Base-by-base conservation (phyloP, 768 basidiomycete species). In the Lactarius hengduanensis region DNA sequence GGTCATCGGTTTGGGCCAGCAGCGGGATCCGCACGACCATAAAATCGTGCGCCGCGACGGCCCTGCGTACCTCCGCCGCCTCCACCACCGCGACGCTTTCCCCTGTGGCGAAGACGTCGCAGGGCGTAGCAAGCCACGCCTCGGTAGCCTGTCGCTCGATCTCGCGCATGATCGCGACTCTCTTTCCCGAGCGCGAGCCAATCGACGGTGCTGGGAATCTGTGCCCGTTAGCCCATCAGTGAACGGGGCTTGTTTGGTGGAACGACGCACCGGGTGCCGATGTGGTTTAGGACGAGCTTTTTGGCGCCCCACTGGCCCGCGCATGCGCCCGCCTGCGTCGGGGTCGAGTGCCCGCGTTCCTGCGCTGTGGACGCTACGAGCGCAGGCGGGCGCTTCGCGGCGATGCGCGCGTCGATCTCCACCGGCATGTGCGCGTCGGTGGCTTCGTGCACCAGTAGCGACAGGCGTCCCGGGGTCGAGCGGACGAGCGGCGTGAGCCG, bases 361-460 rank as follows among this genome's bases (percentile, higher is more conserved):
- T 88, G 64, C 57, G 68, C 3, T 71, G 65, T 30, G 78, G 75
- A 36, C 68, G 80, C 74, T 68, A 75, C 67, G 41, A 86, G 77
- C 62, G 76, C 8, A 70, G 71, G 59, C 76, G 78, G 58, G 77
- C 77, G 2, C 74, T 77, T 32, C 78, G 78, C 61, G 82, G 80
- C 61, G 74, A 81, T 36, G 83, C 77, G 40, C 76, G 79, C 76
- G 73, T 87, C 86, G 62, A 89, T 80, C 57, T 79, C 71, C 2
- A 66, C 72, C 0, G 89, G 86, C 43, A 95, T 84, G 69, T 81
- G 82, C 0, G 88, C 86, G 72, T 94, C 92, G 2, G 91, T 93
- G 1, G 88, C 86, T 76, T 95, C 93, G 74, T 95, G 94, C n/a
- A 94, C 80, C 22, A 94, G 81, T n/a, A 94, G 79, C 34, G 87